Conservation (phyloP, 2,329 filamentous ascomycete genomes). For the Gaeumannomyces sp. region DNA sequence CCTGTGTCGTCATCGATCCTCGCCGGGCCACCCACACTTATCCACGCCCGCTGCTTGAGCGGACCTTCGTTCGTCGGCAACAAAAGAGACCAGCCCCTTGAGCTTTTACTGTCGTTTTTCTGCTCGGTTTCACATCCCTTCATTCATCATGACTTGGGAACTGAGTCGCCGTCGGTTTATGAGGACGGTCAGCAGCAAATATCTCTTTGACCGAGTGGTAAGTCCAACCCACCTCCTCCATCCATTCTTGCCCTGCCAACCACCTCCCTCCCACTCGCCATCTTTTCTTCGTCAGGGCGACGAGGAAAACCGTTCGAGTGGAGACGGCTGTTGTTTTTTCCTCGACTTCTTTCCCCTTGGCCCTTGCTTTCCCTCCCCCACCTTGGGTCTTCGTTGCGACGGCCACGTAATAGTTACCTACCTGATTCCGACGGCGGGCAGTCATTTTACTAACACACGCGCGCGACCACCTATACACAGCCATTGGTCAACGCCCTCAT, state of each 20-base stretch:
- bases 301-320: neutral
- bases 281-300: neutral
- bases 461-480: constrained; percentile 40
- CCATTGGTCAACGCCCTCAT: constrained; percentile 81
- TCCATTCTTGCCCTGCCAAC: neutral
- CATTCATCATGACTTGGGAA: constrained; percentile 49
- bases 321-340: neutral
- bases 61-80: neutral
- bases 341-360: neutral
- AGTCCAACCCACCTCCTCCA: constrained; percentile 29
- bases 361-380: neutral
- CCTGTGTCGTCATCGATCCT: constrained; percentile 11
- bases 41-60: neutral
- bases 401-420: neutral
- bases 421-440: neutral
- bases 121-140: neutral
- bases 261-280: neutral
- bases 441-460: neutral
- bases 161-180: constrained; percentile 54
- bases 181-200: constrained; percentile 63
- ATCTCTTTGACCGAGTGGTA: constrained; percentile 68
- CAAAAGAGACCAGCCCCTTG: neutral
- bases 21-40: neutral
- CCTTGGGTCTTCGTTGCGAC: neutral
- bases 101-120: neutral